These are phyloP conservation scores for Clavispora santaluciae DNA, from an alignment of 805 yeast species.

Conservation along the genomic window DNA sequence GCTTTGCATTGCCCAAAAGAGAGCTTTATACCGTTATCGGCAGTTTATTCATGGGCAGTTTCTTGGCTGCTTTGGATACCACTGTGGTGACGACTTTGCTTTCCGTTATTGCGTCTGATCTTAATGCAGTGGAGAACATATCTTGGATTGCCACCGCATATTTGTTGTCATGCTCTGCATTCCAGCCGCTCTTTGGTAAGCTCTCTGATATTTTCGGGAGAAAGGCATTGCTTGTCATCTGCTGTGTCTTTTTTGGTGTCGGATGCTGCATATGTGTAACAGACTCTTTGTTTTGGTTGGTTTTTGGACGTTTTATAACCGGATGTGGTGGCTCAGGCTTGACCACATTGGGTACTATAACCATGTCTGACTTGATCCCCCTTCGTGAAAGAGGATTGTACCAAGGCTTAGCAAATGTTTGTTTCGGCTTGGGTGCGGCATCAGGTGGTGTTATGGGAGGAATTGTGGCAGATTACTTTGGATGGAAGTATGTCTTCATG, in stretches of 20 bases:
- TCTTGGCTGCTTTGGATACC: conserved; percentile 61
- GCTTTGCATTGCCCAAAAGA: conserved; percentile 26
- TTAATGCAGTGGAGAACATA: conserved; percentile 55
- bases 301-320: conserved; percentile 63
- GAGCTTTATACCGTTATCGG: conserved; percentile 27
- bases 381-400: conserved; percentile 72
- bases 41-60: conserved; percentile 37
- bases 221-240: conserved; percentile 45
- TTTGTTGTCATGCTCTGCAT: conserved; percentile 62
- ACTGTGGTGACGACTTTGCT: conserved; percentile 65
- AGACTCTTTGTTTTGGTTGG: conserved; percentile 41
- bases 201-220: conserved; percentile 71
- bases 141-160: conserved; percentile 76
- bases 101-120: conserved; percentile 64
- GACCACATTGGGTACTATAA: conserved; percentile 66
- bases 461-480: conserved; percentile 47
- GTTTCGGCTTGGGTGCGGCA: conserved; percentile 65
- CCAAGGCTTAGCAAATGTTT: conserved; percentile 78
- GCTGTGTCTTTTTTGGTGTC: conserved; percentile 50
- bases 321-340: conserved; percentile 94
- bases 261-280: conserved; percentile 56
- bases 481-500: conserved; percentile 45
- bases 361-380: conserved; percentile 73
- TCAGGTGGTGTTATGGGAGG: conserved; percentile 49
- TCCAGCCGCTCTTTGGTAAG: conserved; percentile 71